These are phyloP conservation scores for Lignosus rhinocerotis DNA, from an alignment of 1,284 basidiomycete genomes.

Conservation along the genomic window DNA sequence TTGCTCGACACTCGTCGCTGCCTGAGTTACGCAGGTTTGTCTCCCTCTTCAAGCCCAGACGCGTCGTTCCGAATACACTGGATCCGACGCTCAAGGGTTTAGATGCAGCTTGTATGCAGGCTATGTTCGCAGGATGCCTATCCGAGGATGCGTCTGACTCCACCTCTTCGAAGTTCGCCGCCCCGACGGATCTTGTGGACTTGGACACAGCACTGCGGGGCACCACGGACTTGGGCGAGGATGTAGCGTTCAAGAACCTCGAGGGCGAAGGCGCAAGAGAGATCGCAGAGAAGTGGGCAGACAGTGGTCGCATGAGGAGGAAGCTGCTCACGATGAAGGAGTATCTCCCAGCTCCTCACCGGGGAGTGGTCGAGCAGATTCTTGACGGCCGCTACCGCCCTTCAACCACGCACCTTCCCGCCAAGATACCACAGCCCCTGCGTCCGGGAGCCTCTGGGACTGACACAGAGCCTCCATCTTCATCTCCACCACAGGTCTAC, in stretches of 20 bases:
- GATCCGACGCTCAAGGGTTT: slow-evolving; percentile 58
- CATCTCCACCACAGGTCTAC: not conserved
- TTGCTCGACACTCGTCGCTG: slow-evolving; percentile 83
- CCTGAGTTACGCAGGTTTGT: slow-evolving; percentile 84
- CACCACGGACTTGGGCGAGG: slow-evolving; percentile 34
- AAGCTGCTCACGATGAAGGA: slow-evolving; percentile 46
- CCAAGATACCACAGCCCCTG: not conserved
- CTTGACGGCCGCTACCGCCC: slow-evolving; percentile 16
- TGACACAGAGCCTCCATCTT: not conserved
- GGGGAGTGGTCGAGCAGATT: slow-evolving; percentile 28
- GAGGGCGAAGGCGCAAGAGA: slow-evolving; percentile 51
- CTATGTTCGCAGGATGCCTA: slow-evolving; percentile 64
- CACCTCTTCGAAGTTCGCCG: not conserved
- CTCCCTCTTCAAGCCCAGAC: slow-evolving; percentile 71
- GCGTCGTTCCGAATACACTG: slow-evolving; percentile 80
- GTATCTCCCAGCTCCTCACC: slow-evolving; percentile 40
- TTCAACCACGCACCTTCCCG: not conserved
- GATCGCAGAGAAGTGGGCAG: slow-evolving; percentile 53
- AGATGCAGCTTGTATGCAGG: slow-evolving; percentile 70
- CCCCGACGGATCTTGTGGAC: slow-evolving; percentile 14
- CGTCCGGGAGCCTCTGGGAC: not conserved
- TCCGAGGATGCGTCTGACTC: slow-evolving; percentile 24
- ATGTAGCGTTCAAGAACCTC: slow-evolving; percentile 59
- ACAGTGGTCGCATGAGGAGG: slow-evolving; percentile 42
- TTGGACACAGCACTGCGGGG: slow-evolving; percentile 22